These are phyloP conservation scores for Raffaelea albimanens DNA, from an alignment of 2,329 filamentous ascomycete genomes.

Conservation along the genomic window DNA sequence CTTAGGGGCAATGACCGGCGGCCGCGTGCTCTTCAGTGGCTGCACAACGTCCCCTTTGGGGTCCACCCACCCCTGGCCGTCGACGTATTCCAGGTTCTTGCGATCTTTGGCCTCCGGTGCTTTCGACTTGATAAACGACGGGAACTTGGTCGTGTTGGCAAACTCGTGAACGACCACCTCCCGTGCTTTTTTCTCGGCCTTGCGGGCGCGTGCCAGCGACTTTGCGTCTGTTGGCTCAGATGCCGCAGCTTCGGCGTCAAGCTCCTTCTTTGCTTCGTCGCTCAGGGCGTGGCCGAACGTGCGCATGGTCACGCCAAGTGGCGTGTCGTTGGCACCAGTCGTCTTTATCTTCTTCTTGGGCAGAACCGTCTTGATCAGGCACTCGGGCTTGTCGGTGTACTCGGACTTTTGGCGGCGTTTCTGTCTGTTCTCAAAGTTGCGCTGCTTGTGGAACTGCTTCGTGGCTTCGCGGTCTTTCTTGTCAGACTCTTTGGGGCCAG, in stretches of 20 bases:
- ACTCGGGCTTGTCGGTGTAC: slow-evolving; percentile 71
- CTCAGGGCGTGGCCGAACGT: too few relatives aligned
- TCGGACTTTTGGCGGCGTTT: slow-evolving; percentile 55
- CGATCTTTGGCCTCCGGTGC: slow-evolving; percentile 31
- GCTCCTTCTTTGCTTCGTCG: background rate
- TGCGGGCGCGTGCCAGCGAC: slow-evolving; percentile 18
- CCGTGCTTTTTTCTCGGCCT: slow-evolving; percentile 28
- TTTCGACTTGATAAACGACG: slow-evolving; percentile 64
- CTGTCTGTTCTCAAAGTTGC: slow-evolving; percentile 28
- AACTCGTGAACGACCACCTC: slow-evolving; percentile 81
- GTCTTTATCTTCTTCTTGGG: slow-evolving; percentile 28
- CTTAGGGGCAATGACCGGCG: slow-evolving; percentile 10
- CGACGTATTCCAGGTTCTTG: slow-evolving; percentile 54
- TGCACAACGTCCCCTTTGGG: slow-evolving; percentile 69
- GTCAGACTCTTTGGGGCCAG: too few relatives aligned
- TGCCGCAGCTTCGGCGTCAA: background rate
- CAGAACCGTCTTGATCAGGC: slow-evolving; percentile 74
- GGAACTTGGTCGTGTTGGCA: slow-evolving; percentile 71
- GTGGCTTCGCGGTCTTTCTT: slow-evolving; percentile 15
- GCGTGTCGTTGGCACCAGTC: slow-evolving; percentile 19
- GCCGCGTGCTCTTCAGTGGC: slow-evolving; percentile 26
- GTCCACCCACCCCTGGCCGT: slow-evolving; percentile 85
- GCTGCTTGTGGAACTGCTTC: slow-evolving; percentile 29
- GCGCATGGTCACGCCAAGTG: too few relatives aligned
- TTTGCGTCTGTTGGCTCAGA: too few relatives aligned